phyloP scores from a whole-genome alignment of 148 eudicot genomes.

The Vaccinium corymbosum region DNA sequence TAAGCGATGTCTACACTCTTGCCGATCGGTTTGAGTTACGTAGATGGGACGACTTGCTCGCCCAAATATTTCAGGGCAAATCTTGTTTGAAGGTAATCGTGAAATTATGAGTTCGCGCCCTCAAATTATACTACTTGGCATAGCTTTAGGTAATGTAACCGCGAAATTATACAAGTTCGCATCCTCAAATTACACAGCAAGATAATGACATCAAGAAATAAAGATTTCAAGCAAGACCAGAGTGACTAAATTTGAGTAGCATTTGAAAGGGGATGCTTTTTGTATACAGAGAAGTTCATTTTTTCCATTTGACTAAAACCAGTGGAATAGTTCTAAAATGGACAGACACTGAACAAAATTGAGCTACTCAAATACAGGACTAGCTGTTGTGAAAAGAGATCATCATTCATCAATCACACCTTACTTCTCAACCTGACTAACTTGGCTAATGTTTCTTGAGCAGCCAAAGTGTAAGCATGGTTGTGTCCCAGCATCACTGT shows the following conservation, averaged over 20 bases:
- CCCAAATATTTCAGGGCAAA: neutral
- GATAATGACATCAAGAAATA: neutral
- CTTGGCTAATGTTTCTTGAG: conserved; percentile 87
- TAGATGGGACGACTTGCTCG: neutral
- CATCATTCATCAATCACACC: conserved; percentile 28
- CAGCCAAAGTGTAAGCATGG: conserved; percentile 77
- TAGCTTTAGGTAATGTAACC: neutral
- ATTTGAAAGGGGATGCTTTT: neutral
- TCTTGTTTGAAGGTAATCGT: neutral
- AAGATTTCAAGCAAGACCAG: neutral
- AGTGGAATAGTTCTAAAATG: conserved; percentile 5
- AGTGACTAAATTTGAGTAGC: neutral
- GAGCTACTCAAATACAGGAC: conserved; percentile 18
- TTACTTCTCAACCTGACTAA: conserved; percentile 80
- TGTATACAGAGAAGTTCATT: neutral
- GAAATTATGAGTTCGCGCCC: neutral
- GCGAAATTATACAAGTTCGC: neutral
- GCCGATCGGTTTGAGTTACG: neutral
- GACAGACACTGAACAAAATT: conserved; percentile 26
- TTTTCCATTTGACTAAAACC: neutral
- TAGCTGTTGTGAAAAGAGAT: neutral
- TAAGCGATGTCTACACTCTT: neutral
- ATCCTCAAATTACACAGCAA: neutral
- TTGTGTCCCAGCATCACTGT: conserved; percentile 88
- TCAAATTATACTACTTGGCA: neutral